These are phyloP conservation scores for Knoxia roxburghii DNA, from an alignment of 257 asterid species.

Conservation along the genomic window DNA sequence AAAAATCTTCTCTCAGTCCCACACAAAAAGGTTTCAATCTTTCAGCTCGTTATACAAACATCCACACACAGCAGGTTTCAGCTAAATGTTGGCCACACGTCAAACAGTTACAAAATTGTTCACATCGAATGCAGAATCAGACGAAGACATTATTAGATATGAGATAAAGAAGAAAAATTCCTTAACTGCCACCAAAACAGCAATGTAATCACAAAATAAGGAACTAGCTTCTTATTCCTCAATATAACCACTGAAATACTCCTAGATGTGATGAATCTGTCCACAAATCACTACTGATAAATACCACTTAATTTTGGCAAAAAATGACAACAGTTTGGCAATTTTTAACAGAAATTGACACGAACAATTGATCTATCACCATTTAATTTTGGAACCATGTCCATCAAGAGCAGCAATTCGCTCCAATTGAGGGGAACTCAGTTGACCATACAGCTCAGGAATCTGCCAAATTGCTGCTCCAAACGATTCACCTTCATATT, in stretches of 20 bases:
- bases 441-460: conserved; percentile 93
- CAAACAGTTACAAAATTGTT: neutral
- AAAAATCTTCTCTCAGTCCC: neutral
- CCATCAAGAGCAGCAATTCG: conserved; percentile 78
- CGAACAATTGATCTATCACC: conserved; percentile 37
- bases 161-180: neutral
- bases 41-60: neutral
- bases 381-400: conserved; percentile 64
- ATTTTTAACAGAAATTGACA: neutral
- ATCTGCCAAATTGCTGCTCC: conserved; percentile 98
- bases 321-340: no score
- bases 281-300: neutral
- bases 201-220: neutral
- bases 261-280: neutral
- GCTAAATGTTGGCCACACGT: neutral
- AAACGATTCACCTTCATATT: conserved; percentile 59
- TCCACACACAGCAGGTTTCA: neutral
- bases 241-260: neutral
- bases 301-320: no score
- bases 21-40: neutral
- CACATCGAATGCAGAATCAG: neutral
- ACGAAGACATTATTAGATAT: neutral
- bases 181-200: neutral
- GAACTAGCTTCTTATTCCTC: neutral
- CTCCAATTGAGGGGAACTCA: conserved; percentile 89